Conservation (phyloP, 2,329 filamentous ascomycete genomes). For the Xylariaceae sp. region DNA sequence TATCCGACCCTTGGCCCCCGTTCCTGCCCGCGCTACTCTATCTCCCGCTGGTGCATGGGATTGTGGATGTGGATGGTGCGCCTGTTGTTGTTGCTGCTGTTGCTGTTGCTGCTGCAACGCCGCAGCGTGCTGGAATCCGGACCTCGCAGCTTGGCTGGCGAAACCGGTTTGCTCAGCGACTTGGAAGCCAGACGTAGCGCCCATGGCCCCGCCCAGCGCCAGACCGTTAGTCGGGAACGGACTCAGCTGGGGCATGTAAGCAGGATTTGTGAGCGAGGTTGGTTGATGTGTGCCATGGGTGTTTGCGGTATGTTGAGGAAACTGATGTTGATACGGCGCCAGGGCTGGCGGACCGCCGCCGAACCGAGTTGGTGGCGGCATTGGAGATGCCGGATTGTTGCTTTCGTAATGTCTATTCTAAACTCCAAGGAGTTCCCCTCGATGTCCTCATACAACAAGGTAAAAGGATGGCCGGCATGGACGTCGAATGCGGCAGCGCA, state of each 20-base stretch:
- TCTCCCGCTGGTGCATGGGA: slow-evolving; percentile 32
- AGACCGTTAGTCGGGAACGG: slow-evolving; percentile 60
- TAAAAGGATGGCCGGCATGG: slow-evolving; percentile 18
- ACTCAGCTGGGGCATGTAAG: slow-evolving; percentile 65
- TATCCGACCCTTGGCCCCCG: slow-evolving; percentile 68
- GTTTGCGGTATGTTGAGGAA: slow-evolving; percentile 50
- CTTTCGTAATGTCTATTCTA: slow-evolving; percentile 4
- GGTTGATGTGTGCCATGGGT: slow-evolving; percentile 42
- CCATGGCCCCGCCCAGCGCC: slow-evolving; percentile 52
- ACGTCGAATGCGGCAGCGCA: slow-evolving; percentile 4
- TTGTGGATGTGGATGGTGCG: slow-evolving; percentile 43
- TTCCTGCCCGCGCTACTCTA: slow-evolving; percentile 36
- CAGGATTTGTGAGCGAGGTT: slow-evolving; percentile 60
- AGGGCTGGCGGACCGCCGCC: slow-evolving; percentile 41
- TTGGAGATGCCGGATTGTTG: slow-evolving; percentile 15
- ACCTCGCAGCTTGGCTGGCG: slow-evolving; percentile 79
- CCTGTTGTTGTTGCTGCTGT: slow-evolving; percentile 30
- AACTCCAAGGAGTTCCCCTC: slow-evolving; percentile 15
- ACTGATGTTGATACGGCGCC: slow-evolving; percentile 46
- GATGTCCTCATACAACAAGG: slow-evolving; percentile 9
- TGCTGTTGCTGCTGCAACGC: slow-evolving; percentile 47
- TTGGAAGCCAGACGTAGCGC: slow-evolving; percentile 41
- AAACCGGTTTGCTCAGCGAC: slow-evolving; percentile 65
- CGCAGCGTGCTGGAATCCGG: slow-evolving; percentile 76
- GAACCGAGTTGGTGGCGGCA: slow-evolving; percentile 41